Conservation (phyloP, 1,139 yeast species). For the Debaryomyces sp. region DNA sequence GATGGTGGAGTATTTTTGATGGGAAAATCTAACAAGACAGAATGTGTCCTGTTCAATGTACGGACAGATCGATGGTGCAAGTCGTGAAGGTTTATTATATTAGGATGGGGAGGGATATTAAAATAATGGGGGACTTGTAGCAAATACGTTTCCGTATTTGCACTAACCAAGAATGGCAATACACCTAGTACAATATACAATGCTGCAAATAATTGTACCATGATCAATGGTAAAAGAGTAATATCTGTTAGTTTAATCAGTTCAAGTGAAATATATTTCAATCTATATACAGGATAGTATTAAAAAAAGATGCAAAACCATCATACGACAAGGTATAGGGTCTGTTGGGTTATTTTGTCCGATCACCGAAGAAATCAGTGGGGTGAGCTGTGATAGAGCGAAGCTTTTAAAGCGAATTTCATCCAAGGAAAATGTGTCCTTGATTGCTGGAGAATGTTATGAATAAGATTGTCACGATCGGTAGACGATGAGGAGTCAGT, state of each 20-base stretch:
- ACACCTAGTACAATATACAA: not conserved
- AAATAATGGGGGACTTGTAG: conserved; percentile 39
- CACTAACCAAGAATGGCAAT: conserved; percentile 15
- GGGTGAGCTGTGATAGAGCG: not conserved
- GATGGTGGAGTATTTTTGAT: conserved; percentile 15
- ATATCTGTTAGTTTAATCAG: not conserved
- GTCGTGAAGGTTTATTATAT: conserved; percentile 10
- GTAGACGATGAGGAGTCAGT: not conserved
- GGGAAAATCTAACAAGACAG: conserved; percentile 33
- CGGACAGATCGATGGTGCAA: not conserved
- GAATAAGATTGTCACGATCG: not conserved
- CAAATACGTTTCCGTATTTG: conserved; percentile 44
- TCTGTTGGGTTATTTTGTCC: not conserved
- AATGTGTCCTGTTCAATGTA: conserved; percentile 29
- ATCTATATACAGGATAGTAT: not conserved
- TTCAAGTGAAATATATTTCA: not conserved
- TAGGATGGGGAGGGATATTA: conserved; percentile 29
- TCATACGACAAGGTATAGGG: not conserved
- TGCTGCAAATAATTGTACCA: not conserved
- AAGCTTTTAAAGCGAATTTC: not conserved
- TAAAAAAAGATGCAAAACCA: not conserved
- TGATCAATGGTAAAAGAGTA: not conserved
- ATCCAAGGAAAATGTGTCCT: conserved; percentile 2
- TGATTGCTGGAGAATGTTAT: not conserved
- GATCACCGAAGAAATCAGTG: not conserved